Base-by-base conservation (phyloP, 768 basidiomycete genomes). In the Podaxis mareebaensis region DNA sequence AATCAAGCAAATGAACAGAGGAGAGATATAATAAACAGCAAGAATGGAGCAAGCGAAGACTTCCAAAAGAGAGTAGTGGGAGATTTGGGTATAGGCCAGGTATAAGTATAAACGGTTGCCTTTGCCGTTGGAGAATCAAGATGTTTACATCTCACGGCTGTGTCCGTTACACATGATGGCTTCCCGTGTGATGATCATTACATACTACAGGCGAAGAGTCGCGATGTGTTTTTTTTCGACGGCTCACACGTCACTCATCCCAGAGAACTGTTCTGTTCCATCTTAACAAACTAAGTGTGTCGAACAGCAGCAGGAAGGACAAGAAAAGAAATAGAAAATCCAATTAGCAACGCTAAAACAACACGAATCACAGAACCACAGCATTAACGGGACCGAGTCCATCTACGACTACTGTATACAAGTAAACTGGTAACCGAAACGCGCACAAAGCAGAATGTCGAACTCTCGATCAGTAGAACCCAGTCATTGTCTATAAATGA, bases 401-500 rank as follows among this genome's bases (percentile, higher is more conserved):
- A 64, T 64, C 65, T 70, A 75, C 71, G 73, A 69, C 69, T 69
- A 60, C 58, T 52, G 49, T 60, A 68, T 72, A 75, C 28, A 68
- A 77, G 64, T 46, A 64, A 53, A 44, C 30, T 46, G 36, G 12
- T 15, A 49, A 24, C 20, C 30, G 58, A n/a, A 48, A 55, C 42
- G 15, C 13, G 52, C 24, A 12, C 1, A 48, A 20, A n/a, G 20
- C 17, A 38, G 26, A 33, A 30, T 17, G n/a, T 39, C 20, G 38
- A 39, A n/a, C 12, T 52, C 44, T 22, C 44, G 63, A 69, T 70
- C 63, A 73, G 66, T 70, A 80, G 71, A 85, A 90, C 30, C 89
- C 89, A 67, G 89, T 89, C 86, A 87, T 87, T 61, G 80, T 74
- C 85, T 87, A 67, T 39, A n/a, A 33, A 26, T 39, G 61, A 60